Percentiles rank a stretch among this genome's conserved stretches.
These are phyloP conservation scores for Heliocybe sulcata DNA, from an alignment of 1,284 basidiomycete genomes.

Conservation along the genomic window DNA sequence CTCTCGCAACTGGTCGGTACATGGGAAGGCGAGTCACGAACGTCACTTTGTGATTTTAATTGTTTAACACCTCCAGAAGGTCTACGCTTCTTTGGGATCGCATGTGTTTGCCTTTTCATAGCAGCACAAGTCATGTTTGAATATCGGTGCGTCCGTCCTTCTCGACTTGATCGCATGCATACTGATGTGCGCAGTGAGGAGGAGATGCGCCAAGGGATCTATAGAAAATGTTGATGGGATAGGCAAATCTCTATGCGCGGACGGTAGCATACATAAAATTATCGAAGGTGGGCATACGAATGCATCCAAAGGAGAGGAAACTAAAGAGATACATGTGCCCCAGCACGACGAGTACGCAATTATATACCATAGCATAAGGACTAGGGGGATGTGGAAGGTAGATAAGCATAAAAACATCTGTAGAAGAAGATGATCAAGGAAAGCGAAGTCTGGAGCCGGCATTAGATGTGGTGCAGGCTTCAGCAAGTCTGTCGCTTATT, in stretches of 20 bases:
- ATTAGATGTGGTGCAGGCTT: neutral
- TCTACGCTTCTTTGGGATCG: conserved; percentile 56
- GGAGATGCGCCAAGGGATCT: conserved; percentile 51
- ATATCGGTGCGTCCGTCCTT: conserved; percentile 53
- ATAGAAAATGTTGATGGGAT: conserved; percentile 39
- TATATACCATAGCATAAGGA: neutral
- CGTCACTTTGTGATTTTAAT: neutral
- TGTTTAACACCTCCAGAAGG: conserved; percentile 37
- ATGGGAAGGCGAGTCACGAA: conserved; percentile 43
- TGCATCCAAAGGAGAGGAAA: neutral
- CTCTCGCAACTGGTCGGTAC: conserved; percentile 58
- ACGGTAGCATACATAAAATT: neutral
- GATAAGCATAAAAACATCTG: neutral
- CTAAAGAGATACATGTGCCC: neutral
- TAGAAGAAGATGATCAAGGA: neutral
- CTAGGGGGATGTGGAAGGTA: neutral
- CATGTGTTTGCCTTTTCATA: conserved; percentile 69
- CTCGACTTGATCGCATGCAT: neutral
- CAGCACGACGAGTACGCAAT: neutral
- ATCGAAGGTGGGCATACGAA: neutral
- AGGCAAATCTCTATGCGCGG: neutral
- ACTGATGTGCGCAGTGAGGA: conserved; percentile 28
- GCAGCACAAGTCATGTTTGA: conserved; percentile 94
- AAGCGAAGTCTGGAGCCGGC: neutral
- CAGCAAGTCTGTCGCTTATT: neutral